Conservation (phyloP, 257 asterid species). For the Solanum corneliomulleri region DNA sequence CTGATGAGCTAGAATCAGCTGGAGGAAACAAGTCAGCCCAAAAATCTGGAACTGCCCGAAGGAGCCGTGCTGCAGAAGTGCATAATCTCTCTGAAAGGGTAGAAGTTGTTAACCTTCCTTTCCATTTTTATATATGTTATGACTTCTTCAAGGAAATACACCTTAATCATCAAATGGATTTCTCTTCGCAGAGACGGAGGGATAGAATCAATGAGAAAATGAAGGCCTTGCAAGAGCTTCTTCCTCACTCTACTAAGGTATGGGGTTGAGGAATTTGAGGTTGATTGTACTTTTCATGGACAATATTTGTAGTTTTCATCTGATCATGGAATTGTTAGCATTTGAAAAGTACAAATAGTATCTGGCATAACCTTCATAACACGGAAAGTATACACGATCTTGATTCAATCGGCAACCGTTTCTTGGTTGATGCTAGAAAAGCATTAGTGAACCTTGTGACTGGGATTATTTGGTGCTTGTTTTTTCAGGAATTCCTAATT, state of each 20-base stretch:
- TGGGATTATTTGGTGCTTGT: neutral
- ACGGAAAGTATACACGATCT: neutral
- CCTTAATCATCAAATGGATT: neutral
- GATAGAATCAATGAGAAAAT: slow-evolving; percentile 87
- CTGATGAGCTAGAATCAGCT: slow-evolving; percentile 50
- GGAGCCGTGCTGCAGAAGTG: slow-evolving; percentile 77
- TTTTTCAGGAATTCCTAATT: neutral
- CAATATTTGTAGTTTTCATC: neutral
- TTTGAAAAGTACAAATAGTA: neutral
- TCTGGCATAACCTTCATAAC: neutral
- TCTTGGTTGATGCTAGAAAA: neutral
- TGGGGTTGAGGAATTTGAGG: neutral
- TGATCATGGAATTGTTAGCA: neutral
- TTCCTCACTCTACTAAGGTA: slow-evolving; percentile 82
- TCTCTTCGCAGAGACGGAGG: slow-evolving; percentile 46
- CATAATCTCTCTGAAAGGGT: slow-evolving; percentile 92
- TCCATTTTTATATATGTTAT: too few species aligned
- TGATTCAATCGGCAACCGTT: neutral
- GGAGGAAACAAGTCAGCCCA: slow-evolving; percentile 42
- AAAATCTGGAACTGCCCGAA: slow-evolving; percentile 44
- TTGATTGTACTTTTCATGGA: neutral
- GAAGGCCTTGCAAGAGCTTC: slow-evolving; percentile 81
- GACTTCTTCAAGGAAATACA: neutral
- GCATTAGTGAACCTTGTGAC: neutral
- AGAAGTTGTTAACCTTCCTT: neutral